Percentiles rank a stretch among this genome's conserved stretches.
Conservation (phyloP, 2,329 filamentous ascomycete species). For the Monilinia aucupariae region DNA sequence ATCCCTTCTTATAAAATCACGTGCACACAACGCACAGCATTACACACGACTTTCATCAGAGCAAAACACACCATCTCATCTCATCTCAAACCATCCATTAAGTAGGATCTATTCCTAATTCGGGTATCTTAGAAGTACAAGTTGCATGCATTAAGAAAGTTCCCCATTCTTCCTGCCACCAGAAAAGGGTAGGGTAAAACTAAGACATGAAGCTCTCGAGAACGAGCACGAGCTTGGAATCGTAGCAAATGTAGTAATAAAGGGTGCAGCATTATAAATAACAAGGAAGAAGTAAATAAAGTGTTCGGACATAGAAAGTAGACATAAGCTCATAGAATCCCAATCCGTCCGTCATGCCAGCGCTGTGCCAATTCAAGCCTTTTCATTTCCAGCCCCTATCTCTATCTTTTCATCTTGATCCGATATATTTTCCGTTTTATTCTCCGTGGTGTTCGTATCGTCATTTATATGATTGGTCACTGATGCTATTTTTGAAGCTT, state of each 20-base stretch:
- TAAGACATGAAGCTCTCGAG: not conserved
- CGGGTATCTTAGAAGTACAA: constrained; percentile 8
- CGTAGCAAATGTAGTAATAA: not conserved
- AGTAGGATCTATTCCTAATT: not conserved
- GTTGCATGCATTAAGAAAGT: not conserved
- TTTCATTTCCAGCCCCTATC: not conserved
- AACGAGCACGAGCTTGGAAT: not conserved
- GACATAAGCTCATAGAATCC: constrained; percentile 11
- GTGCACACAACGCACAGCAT: too few species aligned
- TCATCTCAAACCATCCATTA: not conserved
- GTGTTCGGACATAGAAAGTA: not conserved
- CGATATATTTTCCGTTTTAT: not conserved
- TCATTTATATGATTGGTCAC: constrained; percentile 8
- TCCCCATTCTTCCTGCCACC: not conserved
- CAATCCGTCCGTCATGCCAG: not conserved
- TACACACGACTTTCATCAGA: too few species aligned
- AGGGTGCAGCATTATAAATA: not conserved
- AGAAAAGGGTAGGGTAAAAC: not conserved
- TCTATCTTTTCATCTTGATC: not conserved
- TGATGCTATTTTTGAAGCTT: constrained; percentile 7
- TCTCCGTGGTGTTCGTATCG: constrained; percentile 6
- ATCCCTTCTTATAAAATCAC: too few species aligned
- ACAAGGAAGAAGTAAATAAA: not conserved
- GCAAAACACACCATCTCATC: not conserved
- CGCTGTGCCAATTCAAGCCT: not conserved